Evolutionary conservation across 371 early-diverging fungal species (phyloP).

Genomic region (Globomyces sp.): DNA sequence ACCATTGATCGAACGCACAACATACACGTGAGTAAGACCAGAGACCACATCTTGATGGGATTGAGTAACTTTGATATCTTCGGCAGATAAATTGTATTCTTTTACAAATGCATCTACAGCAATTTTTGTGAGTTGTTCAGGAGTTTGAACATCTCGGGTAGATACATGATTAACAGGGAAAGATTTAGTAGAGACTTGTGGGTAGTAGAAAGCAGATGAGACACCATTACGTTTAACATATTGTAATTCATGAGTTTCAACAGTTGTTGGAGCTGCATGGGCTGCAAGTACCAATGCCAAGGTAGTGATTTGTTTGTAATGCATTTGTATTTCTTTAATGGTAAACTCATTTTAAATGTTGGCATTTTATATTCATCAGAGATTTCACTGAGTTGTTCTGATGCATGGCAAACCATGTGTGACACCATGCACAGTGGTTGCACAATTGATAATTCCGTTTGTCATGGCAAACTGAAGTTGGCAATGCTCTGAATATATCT

Average conservation of each 20-base stretch:
- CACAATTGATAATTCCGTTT: too few relatives aligned
- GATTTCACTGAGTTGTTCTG: too few relatives aligned
- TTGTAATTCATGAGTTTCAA: not conserved
- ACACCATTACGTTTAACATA: slow-evolving; percentile 15
- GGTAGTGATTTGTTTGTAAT: too few relatives aligned
- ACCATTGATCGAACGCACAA: slow-evolving; percentile 31
- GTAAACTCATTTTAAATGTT: too few relatives aligned
- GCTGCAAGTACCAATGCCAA: not conserved
- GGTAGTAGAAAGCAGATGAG: slow-evolving; percentile 14
- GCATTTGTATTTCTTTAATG: too few relatives aligned
- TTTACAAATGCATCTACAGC: slow-evolving; percentile 13
- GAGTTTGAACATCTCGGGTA: not conserved
- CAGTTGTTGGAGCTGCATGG: slow-evolving; percentile 15
- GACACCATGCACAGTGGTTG: too few relatives aligned
- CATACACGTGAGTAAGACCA: slow-evolving; percentile 40
- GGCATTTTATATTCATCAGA: too few relatives aligned
- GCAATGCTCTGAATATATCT: too few relatives aligned
- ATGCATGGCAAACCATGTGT: too few relatives aligned
- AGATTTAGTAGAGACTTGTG: slow-evolving; percentile 1
- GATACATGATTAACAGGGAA: not conserved
- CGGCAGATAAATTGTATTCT: slow-evolving; percentile 6
- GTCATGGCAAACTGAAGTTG: too few relatives aligned
- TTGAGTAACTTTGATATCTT: slow-evolving; percentile 50
- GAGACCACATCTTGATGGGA: slow-evolving; percentile 51
- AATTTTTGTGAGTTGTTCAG: not conserved